These are phyloP conservation scores for Hansenula sp. DNA, from an alignment of 1,139 yeast species.

Conservation along the genomic window DNA sequence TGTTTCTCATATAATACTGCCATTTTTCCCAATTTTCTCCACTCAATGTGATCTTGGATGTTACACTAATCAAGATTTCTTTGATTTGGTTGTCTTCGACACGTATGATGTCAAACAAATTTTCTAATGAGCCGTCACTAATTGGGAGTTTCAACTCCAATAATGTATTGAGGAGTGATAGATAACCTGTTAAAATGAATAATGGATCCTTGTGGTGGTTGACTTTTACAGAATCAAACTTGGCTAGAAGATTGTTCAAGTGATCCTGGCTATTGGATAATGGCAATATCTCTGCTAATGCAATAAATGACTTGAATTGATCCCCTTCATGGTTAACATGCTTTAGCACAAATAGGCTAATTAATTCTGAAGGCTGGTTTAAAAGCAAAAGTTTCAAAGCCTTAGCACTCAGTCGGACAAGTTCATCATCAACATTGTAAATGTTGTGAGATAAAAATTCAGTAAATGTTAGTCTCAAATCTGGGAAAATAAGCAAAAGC, in stretches of 20 bases:
- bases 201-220: constrained; percentile 21
- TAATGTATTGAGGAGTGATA: constrained; percentile 12
- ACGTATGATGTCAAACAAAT: constrained; percentile 18
- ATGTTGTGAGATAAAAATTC: constrained; percentile 15
- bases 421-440: constrained; percentile 22
- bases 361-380: background rate
- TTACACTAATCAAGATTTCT: constrained; percentile 5
- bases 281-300: constrained; percentile 14
- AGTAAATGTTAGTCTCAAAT: constrained; percentile 22
- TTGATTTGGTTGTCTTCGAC: constrained; percentile 10
- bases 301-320: constrained; percentile 14
- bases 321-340: background rate
- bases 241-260: constrained; percentile 3
- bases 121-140: constrained; percentile 4
- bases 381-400: constrained; percentile 11
- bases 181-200: constrained; percentile 14
- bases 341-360: background rate
- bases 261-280: background rate
- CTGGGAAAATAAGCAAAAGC: constrained; percentile 22
- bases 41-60: constrained; percentile 9
- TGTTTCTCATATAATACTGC: constrained; percentile 17
- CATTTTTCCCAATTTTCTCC: constrained; percentile 14
- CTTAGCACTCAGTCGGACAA: constrained; percentile 20
- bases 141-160: constrained; percentile 2
- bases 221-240: constrained; percentile 9